phyloP scores from a whole-genome alignment of 2,329 filamentous ascomycete species.

The Domatiomyces catenatus region DNA sequence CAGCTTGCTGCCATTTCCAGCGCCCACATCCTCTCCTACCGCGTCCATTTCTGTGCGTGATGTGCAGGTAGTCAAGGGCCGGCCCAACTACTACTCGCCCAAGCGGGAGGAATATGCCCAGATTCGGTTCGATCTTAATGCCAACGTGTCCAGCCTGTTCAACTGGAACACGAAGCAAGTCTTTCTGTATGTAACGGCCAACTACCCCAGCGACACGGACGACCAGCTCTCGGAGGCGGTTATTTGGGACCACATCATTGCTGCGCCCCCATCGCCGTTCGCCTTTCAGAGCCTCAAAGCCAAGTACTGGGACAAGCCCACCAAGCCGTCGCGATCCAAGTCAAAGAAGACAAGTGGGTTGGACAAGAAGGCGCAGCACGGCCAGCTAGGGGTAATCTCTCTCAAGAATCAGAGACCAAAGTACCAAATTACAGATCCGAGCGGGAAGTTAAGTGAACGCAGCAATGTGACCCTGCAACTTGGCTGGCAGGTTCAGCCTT shows the following conservation, averaged over 20 bases:
- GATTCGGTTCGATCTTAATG: constrained; percentile 82
- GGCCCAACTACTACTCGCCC: constrained; percentile 86
- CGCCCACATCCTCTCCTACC: constrained; percentile 46
- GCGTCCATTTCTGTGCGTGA: constrained; percentile 53
- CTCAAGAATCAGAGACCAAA: constrained; percentile 81
- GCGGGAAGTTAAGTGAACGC: constrained; percentile 58
- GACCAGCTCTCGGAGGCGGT: constrained; percentile 50
- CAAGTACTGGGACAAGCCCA: constrained; percentile 19
- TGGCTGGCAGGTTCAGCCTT: constrained; percentile 95
- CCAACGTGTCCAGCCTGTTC: constrained; percentile 82
- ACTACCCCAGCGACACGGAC: constrained; percentile 32
- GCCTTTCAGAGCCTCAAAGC: constrained; percentile 25
- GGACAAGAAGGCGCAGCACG: constrained; percentile 2
- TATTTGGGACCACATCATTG: constrained; percentile 94
- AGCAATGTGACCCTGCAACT: constrained; percentile 63
- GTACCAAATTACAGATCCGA: constrained; percentile 90
- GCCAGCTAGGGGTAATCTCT: constrained; percentile 47
- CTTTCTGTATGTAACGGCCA: constrained; percentile 88
- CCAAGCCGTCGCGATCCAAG: constrained; percentile 12
- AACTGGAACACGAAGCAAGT: constrained; percentile 99
- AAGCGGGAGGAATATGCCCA: constrained; percentile 94
- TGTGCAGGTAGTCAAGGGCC: constrained; percentile 75
- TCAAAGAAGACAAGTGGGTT: constrained; percentile 11
- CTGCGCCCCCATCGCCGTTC: constrained; percentile 38
- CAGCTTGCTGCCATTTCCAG: constrained; percentile 41